Percentiles rank a stretch among this genome's conserved stretches.
phyloP scores from a whole-genome alignment of 1,284 basidiomycete species.

The Singerocomus inundabilis region DNA sequence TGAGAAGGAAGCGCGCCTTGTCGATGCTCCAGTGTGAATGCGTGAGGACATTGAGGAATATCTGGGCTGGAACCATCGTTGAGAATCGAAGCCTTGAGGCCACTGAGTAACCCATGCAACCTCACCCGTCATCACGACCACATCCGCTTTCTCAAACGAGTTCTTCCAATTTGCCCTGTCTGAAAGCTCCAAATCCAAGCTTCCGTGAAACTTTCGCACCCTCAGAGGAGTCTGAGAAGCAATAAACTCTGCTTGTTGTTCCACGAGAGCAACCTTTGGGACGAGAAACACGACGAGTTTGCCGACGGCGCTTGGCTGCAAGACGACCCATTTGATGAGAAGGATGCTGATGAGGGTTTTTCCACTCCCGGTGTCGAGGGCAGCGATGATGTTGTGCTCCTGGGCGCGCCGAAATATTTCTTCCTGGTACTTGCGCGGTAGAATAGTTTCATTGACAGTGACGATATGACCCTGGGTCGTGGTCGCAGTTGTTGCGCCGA shows the following conservation, averaged over 20 bases:
- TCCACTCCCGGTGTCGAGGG: conserved; percentile 73
- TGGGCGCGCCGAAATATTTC: conserved; percentile 75
- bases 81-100: background rate
- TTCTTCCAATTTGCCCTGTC: conserved; percentile 64
- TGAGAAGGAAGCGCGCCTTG: conserved; percentile 38
- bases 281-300: conserved; percentile 73
- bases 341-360: conserved; percentile 83
- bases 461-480: conserved; percentile 27
- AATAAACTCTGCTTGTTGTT: conserved; percentile 76
- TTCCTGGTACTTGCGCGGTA: conserved; percentile 64
- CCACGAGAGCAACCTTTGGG: conserved; percentile 77
- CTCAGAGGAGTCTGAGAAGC: conserved; percentile 60
- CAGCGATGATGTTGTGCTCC: conserved; percentile 72
- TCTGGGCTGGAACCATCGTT: conserved; percentile 56
- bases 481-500: conserved; percentile 17
- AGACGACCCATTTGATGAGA: conserved; percentile 71
- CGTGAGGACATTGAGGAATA: conserved; percentile 73
- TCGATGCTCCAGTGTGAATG: conserved; percentile 77
- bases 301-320: conserved; percentile 44
- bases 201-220: conserved; percentile 66
- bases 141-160: conserved; percentile 62
- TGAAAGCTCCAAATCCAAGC: conserved; percentile 65
- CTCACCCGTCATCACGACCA: conserved; percentile 80
- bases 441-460: conserved; percentile 34
- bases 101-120: background rate